phyloP scores from a whole-genome alignment of 371 early-diverging fungal genomes.

The Circinella umbellata region DNA sequence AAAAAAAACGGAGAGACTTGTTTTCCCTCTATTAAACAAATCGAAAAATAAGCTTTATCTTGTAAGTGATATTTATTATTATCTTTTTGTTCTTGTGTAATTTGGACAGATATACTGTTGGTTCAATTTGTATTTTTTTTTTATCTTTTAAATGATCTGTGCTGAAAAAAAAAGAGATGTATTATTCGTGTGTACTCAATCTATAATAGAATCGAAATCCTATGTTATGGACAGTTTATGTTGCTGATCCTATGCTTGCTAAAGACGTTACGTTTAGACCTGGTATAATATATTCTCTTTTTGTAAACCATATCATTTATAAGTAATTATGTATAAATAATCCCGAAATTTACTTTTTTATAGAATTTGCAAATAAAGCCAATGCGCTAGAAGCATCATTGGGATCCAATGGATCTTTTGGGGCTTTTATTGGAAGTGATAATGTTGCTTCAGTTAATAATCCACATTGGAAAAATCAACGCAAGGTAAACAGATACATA shows the following conservation, averaged over 20 bases:
- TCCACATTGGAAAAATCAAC: constrained; percentile 39
- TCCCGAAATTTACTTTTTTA: constrained; percentile 13
- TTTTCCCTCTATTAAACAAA: constrained; percentile 10
- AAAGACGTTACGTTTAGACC: constrained; percentile 31
- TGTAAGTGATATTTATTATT: constrained; percentile 1
- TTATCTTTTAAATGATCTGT: too few relatives aligned
- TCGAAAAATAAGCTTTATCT: constrained; percentile 14
- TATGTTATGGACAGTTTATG: constrained; percentile 32
- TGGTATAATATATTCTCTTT: constrained; percentile 21
- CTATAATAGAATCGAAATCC: constrained; percentile 25
- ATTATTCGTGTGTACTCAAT: too few relatives aligned
- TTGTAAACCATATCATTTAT: too few relatives aligned
- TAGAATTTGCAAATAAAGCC: constrained; percentile 4
- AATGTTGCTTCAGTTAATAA: constrained; percentile 39
- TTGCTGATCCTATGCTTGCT: constrained; percentile 35
- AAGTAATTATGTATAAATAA: neutral
- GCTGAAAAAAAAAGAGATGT: too few relatives aligned
- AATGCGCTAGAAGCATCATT: constrained; percentile 1
- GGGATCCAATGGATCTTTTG: constrained; percentile 7
- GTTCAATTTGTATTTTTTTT: too few relatives aligned
- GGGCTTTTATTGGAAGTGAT: constrained; percentile 29
- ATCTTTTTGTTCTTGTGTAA: too few relatives aligned
- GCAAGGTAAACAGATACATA: constrained; percentile 27
- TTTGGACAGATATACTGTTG: too few relatives aligned
- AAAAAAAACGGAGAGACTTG: constrained; percentile 3